Evolutionary conservation across 2,329 filamentous ascomycete genomes (phyloP).

Genomic region (Botrytis sinoallii): DNA sequence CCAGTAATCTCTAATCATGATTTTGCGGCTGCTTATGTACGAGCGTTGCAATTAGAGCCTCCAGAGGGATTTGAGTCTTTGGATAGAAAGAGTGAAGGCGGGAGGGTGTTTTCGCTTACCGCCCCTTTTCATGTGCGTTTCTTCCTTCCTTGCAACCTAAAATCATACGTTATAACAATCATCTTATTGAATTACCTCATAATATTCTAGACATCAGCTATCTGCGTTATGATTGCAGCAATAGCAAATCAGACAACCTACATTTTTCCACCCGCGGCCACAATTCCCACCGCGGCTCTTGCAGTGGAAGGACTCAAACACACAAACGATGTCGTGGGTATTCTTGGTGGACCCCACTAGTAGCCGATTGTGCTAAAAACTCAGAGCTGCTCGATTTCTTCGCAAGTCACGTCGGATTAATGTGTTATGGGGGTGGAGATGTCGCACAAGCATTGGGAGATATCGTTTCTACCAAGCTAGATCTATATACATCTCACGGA

Average conservation of each 20-base stretch:
- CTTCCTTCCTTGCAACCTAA: not conserved
- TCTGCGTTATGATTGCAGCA: not conserved
- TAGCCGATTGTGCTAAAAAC: not conserved
- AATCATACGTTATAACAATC: not conserved
- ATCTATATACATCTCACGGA: not conserved
- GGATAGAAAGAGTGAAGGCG: not conserved
- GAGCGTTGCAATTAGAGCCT: not conserved
- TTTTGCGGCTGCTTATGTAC: not conserved
- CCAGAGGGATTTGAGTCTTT: not conserved
- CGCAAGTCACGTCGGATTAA: not conserved
- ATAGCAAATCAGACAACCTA: not conserved
- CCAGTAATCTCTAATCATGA: not conserved
- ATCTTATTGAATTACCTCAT: no score
- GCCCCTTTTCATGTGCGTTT: not conserved
- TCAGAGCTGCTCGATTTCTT: not conserved
- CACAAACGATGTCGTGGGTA: not conserved
- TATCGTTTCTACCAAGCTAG: not conserved
- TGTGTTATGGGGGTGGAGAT: conserved; percentile 10
- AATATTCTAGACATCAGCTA: not conserved
- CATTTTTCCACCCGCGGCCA: not conserved
- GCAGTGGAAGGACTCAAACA: not conserved
- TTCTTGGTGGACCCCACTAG: not conserved
- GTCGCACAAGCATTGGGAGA: conserved; percentile 7
- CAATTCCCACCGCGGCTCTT: not conserved
- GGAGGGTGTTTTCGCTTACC: not conserved